phyloP scores from a whole-genome alignment of 306 rosid genomes.

The Glycine soja region DNA sequence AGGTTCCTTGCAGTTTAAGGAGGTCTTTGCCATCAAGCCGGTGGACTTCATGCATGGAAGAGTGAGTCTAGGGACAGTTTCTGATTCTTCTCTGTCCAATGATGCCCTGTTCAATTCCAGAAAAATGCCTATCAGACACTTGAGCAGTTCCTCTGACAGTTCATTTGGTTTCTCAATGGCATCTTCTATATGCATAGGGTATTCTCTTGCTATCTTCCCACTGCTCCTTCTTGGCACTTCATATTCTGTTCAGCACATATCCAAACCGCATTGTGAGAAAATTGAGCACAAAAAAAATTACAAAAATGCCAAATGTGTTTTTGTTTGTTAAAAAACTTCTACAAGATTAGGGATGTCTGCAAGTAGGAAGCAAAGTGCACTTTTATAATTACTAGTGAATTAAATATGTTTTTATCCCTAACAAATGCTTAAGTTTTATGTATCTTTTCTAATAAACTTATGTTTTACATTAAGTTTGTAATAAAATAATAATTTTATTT shows the following conservation, averaged over 20 bases:
- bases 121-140: conserved; percentile 73
- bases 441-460: too few species aligned
- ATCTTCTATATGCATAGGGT: conserved; percentile 41
- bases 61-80: conserved; percentile 60
- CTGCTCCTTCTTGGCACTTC: conserved; percentile 62
- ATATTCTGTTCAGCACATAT: conserved; percentile 53
- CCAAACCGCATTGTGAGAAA: conserved; percentile 40
- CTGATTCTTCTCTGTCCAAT: conserved; percentile 67
- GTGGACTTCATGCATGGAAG: conserved; percentile 79
- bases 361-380: neutral
- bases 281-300: neutral
- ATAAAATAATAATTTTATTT: too few species aligned
- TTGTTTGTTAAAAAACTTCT: neutral
- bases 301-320: neutral
- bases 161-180: conserved; percentile 73
- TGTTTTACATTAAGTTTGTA: too few species aligned
- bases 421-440: too few species aligned
- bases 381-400: neutral
- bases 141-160: conserved; percentile 79
- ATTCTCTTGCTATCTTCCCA: conserved; percentile 54
- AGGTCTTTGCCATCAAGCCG: conserved; percentile 65
- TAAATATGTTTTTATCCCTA: too few species aligned
- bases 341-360: conserved; percentile 1
- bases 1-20: conserved; percentile 71
- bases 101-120: conserved; percentile 73